phyloP scores from a whole-genome alignment of 768 basidiomycete genomes.

The Termitomyces sp. region DNA sequence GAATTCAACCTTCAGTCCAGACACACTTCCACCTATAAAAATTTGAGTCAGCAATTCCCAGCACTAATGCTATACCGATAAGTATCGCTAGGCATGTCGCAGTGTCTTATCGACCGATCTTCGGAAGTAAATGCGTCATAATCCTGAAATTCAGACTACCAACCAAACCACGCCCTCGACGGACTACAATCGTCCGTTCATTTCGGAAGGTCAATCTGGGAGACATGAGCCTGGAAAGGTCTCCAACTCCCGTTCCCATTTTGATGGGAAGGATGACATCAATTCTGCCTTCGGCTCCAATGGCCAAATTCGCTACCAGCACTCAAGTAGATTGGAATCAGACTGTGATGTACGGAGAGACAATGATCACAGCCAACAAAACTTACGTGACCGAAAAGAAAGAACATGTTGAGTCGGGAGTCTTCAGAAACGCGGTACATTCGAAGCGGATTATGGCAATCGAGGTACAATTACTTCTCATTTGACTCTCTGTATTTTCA shows the following conservation, averaged over 20 bases:
- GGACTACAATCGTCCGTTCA: neutral
- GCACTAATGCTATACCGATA: neutral
- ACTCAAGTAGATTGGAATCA: neutral
- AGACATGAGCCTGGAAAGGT: neutral
- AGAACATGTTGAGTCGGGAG: neutral
- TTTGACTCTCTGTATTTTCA: neutral
- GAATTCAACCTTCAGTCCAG: neutral
- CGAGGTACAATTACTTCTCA: neutral
- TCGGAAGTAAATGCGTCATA: neutral
- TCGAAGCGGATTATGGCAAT: neutral
- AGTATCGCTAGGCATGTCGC: neutral
- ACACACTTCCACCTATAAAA: neutral
- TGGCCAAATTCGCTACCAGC: neutral
- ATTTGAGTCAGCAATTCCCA: neutral
- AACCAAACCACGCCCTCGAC: neutral
- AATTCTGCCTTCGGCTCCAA: neutral
- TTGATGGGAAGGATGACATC: neutral
- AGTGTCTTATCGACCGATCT: neutral
- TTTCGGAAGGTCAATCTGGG: neutral
- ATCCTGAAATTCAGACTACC: neutral
- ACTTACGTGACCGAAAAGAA: neutral
- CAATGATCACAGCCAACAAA: neutral
- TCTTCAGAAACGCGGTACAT: neutral
- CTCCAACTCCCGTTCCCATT: neutral
- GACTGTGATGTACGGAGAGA: neutral